Conservation (phyloP, 176 grass and related monocot species). For the Luzula sylvatica region DNA sequence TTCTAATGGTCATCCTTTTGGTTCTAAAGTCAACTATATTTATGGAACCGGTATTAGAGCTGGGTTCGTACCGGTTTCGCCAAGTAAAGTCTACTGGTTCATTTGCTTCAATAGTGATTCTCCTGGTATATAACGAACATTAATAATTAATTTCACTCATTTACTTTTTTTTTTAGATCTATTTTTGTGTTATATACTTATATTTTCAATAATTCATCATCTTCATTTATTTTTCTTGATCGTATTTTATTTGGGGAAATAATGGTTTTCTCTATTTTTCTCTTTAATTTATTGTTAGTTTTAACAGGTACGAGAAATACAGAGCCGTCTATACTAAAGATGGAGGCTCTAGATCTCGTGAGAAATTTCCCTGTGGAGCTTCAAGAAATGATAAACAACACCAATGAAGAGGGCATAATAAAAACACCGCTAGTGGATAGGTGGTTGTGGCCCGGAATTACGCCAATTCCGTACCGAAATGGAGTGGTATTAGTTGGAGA, state of each 20-base stretch:
- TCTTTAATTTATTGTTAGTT: not conserved
- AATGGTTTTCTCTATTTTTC: not conserved
- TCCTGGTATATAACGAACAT: conserved; percentile 27
- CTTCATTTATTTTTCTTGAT: not conserved
- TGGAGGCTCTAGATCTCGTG: conserved; percentile 60
- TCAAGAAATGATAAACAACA: conserved; percentile 46
- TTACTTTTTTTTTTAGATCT: not conserved
- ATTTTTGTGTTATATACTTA: not conserved
- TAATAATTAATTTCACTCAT: not conserved
- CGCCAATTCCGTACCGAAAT: conserved; percentile 32
- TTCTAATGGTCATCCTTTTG: conserved; percentile 51
- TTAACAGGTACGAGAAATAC: conserved; percentile 40
- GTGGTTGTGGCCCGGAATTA: conserved; percentile 72
- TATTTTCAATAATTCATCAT: not conserved
- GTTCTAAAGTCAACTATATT: conserved; percentile 79
- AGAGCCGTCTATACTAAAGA: conserved; percentile 45
- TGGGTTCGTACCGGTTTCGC: conserved; percentile 81
- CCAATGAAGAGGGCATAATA: conserved; percentile 43
- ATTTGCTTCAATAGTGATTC: conserved; percentile 72
- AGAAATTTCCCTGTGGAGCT: conserved; percentile 55
- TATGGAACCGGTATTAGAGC: conserved; percentile 73
- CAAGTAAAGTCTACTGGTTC: conserved; percentile 88
- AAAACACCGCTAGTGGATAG: conserved; percentile 80
- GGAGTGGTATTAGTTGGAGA: conserved; percentile 69
- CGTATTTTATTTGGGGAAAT: not conserved